Evolutionary conservation across 108 stramenopile species (phyloP).

Genomic region (Fragilariopsis cylindrus): DNA sequence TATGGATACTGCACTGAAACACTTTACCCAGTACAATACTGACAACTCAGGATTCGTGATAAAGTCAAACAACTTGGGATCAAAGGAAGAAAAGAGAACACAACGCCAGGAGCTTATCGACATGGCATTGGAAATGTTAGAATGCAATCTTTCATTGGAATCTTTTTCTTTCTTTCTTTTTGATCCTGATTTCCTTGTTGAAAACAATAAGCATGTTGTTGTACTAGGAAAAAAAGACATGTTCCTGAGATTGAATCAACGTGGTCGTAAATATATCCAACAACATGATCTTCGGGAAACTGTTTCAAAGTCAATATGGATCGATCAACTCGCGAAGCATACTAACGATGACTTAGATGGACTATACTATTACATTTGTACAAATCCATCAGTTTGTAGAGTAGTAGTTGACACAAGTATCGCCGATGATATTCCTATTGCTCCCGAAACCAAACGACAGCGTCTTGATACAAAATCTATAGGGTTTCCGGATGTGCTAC

Average conservation of each 20-base stretch:
- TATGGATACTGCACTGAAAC: background rate
- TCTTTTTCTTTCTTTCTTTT: conserved; percentile 6
- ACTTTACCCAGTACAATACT: background rate
- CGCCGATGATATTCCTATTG: background rate
- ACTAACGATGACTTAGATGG: conserved; percentile 3
- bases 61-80: background rate
- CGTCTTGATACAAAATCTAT: background rate
- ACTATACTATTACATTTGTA: conserved; percentile 7
- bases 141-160: conserved; percentile 2
- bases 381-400: conserved; percentile 10
- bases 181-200: background rate
- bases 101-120: background rate
- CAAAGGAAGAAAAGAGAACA: background rate
- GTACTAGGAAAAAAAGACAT: background rate
- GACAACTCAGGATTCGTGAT: background rate
- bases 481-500: no score
- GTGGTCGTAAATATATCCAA: background rate
- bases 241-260: conserved; percentile 10
- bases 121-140: background rate
- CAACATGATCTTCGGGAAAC: background rate
- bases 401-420: background rate
- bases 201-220: background rate
- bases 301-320: background rate
- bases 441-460: background rate
- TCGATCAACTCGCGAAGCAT: conserved; percentile 1